Evolutionary conservation across 495 filamentous ascomycete species (phyloP), one percentile per base, ranked within the genome.

Genomic region (Aspergillus nanangensis): DNA sequence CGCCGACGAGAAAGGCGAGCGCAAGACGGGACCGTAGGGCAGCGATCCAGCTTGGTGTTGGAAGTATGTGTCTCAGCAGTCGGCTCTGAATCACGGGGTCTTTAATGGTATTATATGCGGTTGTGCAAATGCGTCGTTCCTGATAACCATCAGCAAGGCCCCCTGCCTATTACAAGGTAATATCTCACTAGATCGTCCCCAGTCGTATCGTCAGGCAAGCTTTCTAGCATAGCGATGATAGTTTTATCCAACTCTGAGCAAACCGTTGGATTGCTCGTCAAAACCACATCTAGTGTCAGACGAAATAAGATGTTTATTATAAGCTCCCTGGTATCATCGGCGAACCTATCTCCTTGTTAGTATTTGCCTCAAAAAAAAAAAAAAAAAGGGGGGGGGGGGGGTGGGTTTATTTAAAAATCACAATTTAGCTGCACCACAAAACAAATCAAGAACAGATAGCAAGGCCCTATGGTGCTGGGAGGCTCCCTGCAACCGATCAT

Each of bases 11-110:
- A 55, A 84, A 91, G 15, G 81, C 72, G 27, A 88, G 66, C 1
- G 89, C 87, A 9, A 96, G 77, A n/a, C 84, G 76, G 24, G 82
- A 77, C 31, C 84, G 76, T 33, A 95, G 67, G 22, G 82, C 69
- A 37, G 83, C 74, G 17, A 82, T 68, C 45, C 77, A 69, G 2
- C 73, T 58, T 7, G 71, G 72, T 7, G 66, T 71, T 13, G 74
- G 71, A 4, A 83, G 67, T 22, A 89, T 74, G 42, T 77, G 67
- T 14, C 74, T 72, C 19, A 91, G 70, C 3, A 87, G 63, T 22
- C 76, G 73, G 37, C 78, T 69, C 35, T 82, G 83, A 5, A 88
- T 66, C 25, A 63, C 55, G 4, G 74, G 51, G 31, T 80, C 71
- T 15, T 60, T 60, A 32, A 81, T 61, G 35, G 71, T 77, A 19